Evolutionary conservation across 2,329 filamentous ascomycete species (phyloP), one percentile per base, ranked within the genome.

Genomic region (Trichoderma sp.): DNA sequence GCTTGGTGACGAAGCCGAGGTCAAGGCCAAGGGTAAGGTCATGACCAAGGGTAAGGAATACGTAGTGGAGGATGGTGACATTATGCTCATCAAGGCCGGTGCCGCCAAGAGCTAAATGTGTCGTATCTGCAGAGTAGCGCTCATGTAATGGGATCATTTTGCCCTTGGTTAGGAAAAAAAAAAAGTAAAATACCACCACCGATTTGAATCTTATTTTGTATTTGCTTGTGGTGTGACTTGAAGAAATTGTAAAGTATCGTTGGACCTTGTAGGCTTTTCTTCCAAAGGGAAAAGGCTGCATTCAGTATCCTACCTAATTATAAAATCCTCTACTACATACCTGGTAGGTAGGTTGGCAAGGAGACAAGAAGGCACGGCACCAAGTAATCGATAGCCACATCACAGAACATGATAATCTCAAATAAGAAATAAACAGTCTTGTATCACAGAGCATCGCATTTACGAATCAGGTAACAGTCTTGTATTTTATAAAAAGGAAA

Each of bases 21-120:
- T 97, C 74, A 97, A 94, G 86, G 88, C 95, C 30, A 95, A 95
- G 81, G 96, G 96, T 76, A 99, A 99, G 86, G 81, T 99, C 73
- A 92, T 97, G 90, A 98, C 95, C 69, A 99, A 99, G 87, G 96
- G 96, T 78, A 98, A 98, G 85, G 95, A 98, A 63, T 98, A 99
- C 80, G 87, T 95, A 6, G 89, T 96, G 13, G 89, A 94, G 79
- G 93, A 96, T 77, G 93, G 92, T 60, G 93, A 90, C 73, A 89
- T 90, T 74, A 79, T 97, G 74, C 87, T 97, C 76, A 94, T 97
- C 86, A 97, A 97, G 87, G 91, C 91, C 37, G 92, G 91, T 82
- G 91, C 91, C 64, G 91, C 91, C 74, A 94, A 94, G 86, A 83
- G 84, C 72, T 92, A 83, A 80, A 28, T 73, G 16, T 43, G 16